phyloP scores from a whole-genome alignment of 257 asterid species.

The Salvia splendens region DNA sequence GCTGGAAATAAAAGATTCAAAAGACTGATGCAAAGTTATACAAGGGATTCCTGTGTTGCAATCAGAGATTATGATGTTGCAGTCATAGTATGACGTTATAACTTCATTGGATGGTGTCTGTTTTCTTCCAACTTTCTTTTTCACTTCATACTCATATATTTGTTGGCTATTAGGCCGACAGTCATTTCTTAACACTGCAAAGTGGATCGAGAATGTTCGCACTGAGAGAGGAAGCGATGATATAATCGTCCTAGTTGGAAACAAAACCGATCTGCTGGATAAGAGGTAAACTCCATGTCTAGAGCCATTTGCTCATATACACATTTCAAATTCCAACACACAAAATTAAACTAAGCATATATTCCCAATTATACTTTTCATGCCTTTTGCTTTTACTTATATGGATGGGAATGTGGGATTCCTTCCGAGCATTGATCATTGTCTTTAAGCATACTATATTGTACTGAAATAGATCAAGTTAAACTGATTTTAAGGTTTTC shows the following conservation, averaged over 20 bases:
- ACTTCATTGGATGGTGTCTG: too few relatives aligned
- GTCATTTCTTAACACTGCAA: slow-evolving; percentile 81
- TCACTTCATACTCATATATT: background rate
- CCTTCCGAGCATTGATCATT: background rate
- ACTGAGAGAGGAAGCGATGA: slow-evolving; percentile 94
- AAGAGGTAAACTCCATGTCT: slow-evolving; percentile 53
- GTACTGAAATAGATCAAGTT: background rate
- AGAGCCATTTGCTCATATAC: background rate
- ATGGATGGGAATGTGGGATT: slow-evolving; percentile 7
- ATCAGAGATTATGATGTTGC: slow-evolving; percentile 88
- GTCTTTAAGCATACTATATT: background rate
- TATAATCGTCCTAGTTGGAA: slow-evolving; percentile 84
- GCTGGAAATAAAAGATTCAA: slow-evolving; percentile 94
- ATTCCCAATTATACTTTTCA: background rate
- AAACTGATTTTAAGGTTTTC: too few relatives aligned
- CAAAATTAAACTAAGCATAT: background rate
- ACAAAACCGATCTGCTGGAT: slow-evolving; percentile 90
- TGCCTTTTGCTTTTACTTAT: slow-evolving; percentile 15
- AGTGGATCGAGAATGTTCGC: slow-evolving; percentile 94
- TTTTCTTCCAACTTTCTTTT: slow-evolving; percentile 4
- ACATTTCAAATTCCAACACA: background rate
- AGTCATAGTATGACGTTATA: slow-evolving; percentile 53
- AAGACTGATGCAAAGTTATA: slow-evolving; percentile 89
- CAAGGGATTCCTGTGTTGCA: slow-evolving; percentile 89
- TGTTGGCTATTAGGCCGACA: slow-evolving; percentile 58